Base-by-base conservation (phyloP, 345 rosid species). In the Syzygium jambos region DNA sequence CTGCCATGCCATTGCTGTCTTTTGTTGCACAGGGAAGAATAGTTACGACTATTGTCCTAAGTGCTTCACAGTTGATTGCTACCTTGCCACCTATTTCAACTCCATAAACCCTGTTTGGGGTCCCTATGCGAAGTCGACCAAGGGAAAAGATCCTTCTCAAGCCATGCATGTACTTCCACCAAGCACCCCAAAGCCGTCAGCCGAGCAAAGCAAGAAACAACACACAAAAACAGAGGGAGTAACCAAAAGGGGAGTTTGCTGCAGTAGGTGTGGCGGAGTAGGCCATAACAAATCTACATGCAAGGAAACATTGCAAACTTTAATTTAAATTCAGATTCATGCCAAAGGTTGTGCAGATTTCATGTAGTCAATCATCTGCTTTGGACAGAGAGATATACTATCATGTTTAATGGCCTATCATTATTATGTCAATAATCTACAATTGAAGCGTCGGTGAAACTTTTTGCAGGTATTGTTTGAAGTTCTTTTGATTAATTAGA, bases 271-370 rank as follows among this genome's bases (percentile, higher is more conserved):
- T 91, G 94, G 93, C 87, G 95, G 95, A 56, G 96, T 92, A 53
- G 99, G 99, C 89, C 98, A 96, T 88, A 95, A 95, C 87, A 96
- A 95, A 89, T 93, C 91, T 51, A 92, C 98, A 51, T 96, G 99
- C 93, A 97, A 96, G 90, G 96, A 90, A 89, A 56, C 90, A 38
- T 46, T 51, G 83, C 90, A 86, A 65, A 11, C 38, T 85, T 12
- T 30, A 55, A 30, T 51, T 86, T 86, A 30, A 46, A 57, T 51
- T 57, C 46, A 14, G 34, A 57, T 27, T 43, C 11, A 85, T 38
- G 63, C 17, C 4, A 16, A 51, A 43, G 43, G 19, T 53, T 56
- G 27, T 27, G 59, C 27, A 43, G 46, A n/a, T 85, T 85, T 56
- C 78, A 65, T 46, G 23, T 59, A 59, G 82, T 59, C 46, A 30